A percentile compares a stretch with the other conserved stretches of the same genome.
These are phyloP conservation scores for Hymenoscyphus fraxineus DNA, from an alignment of 2,329 filamentous ascomycete genomes.

Conservation along the genomic window DNA sequence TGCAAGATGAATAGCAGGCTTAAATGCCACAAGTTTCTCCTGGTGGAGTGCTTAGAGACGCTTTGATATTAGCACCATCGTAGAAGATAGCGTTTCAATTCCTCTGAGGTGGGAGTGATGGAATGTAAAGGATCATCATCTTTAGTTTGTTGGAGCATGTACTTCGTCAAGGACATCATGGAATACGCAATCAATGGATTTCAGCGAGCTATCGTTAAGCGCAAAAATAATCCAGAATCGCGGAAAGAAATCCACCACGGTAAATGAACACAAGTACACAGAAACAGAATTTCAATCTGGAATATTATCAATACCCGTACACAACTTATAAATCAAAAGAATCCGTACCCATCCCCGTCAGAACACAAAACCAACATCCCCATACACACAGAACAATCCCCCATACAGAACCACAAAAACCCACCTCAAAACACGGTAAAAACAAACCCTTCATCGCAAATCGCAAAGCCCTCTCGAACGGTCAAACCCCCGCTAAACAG, in stretches of 20 bases:
- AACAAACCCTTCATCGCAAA: not conserved
- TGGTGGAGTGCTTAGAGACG: constrained; percentile 37
- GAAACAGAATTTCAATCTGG: not conserved
- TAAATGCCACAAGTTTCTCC: constrained; percentile 39
- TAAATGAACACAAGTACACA: not conserved
- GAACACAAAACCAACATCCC: not conserved
- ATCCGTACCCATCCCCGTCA: too few species aligned
- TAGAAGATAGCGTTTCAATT: constrained; percentile 21
- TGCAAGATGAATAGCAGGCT: constrained; percentile 35
- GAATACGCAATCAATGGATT: not conserved
- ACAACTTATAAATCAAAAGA: too few species aligned
- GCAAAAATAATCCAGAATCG: not conserved
- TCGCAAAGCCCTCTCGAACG: not conserved
- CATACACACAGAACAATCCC: too few species aligned
- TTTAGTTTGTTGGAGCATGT: not conserved
- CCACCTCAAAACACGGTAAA: too few species aligned
- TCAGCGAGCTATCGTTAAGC: too few species aligned
- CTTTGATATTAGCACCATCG: constrained; percentile 33
- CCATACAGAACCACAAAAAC: too few species aligned
- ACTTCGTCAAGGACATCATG: not conserved
- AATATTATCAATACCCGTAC: not conserved
- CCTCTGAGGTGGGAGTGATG: constrained; percentile 27
- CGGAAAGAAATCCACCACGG: not conserved
- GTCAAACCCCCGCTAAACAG: too few species aligned
- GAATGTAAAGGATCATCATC: constrained; percentile 18